Percentiles rank a stretch among this genome's conserved stretches.
Evolutionary conservation across 441 rosid genomes (phyloP).

Genomic region (Erodium moschatum): DNA sequence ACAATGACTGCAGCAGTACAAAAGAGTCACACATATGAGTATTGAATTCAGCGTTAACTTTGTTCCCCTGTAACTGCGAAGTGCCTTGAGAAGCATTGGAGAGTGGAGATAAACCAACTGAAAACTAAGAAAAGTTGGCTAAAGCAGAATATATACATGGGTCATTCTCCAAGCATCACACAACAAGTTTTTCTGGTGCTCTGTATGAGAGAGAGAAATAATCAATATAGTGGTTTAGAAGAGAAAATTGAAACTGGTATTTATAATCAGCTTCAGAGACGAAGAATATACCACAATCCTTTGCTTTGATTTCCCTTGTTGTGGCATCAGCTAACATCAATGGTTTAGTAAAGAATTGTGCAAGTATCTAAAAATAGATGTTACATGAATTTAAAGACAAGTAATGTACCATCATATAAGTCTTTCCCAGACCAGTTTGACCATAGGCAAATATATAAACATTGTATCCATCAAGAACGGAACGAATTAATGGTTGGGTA

Average conservation of each 20-base stretch:
- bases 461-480: no score
- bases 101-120: background rate
- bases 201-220: conserved; percentile 31
- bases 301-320: conserved; percentile 75
- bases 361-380: conserved; percentile 43
- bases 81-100: background rate
- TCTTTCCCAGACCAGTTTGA: no score
- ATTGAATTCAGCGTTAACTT: background rate
- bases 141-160: conserved; percentile 43
- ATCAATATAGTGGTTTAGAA: conserved; percentile 2
- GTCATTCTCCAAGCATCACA: conserved; percentile 75
- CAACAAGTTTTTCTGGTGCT: conserved; percentile 80
- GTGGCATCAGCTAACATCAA: conserved; percentile 92
- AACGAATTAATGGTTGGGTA: no score
- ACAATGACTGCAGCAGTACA: background rate
- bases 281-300: conserved; percentile 63
- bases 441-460: no score
- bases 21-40: background rate
- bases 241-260: background rate
- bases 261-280: conserved; percentile 10
- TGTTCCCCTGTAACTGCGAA: no score
- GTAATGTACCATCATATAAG: no score
- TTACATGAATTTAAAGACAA: no score
- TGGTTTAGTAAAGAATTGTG: conserved; percentile 79
- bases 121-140: conserved; percentile 6